A percentile compares a stretch with the other conserved stretches of the same genome.
Evolutionary conservation across 192 early-diverging fungal genomes (phyloP).

Genomic region (Chytriomyces sp.): DNA sequence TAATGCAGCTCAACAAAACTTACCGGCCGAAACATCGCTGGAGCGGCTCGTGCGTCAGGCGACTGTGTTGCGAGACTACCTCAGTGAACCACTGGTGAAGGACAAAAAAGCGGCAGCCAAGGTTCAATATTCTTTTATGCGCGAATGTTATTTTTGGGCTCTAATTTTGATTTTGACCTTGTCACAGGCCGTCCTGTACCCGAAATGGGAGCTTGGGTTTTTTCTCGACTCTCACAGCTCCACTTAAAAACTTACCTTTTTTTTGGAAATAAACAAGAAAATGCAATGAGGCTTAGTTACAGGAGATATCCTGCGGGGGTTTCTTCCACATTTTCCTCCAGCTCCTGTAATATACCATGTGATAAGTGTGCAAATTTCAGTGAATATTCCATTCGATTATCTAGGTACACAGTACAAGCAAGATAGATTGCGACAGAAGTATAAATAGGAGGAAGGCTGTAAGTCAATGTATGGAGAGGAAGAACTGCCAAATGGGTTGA

Average conservation of each 20-base stretch:
- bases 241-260: background rate
- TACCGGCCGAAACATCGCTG: constrained; percentile 50
- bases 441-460: too few relatives aligned
- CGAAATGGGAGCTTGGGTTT: constrained; percentile 17
- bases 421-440: too few relatives aligned
- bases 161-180: constrained; percentile 2
- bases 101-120: constrained; percentile 30
- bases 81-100: constrained; percentile 45
- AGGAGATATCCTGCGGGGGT: too few relatives aligned
- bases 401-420: too few relatives aligned
- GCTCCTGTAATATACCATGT: too few relatives aligned
- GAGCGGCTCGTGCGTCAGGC: constrained; percentile 63
- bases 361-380: too few relatives aligned
- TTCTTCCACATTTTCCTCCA: too few relatives aligned
- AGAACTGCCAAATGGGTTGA: too few relatives aligned
- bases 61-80: constrained; percentile 55
- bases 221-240: background rate
- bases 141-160: background rate
- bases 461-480: too few relatives aligned
- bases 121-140: constrained; percentile 1
- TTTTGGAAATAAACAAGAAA: background rate
- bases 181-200: background rate
- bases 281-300: too few relatives aligned
- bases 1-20: constrained; percentile 49
- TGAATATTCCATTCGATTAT: too few relatives aligned